These are phyloP conservation scores for Colletotrichum sp. DNA, from an alignment of 2,329 filamentous ascomycete genomes.

Conservation along the genomic window DNA sequence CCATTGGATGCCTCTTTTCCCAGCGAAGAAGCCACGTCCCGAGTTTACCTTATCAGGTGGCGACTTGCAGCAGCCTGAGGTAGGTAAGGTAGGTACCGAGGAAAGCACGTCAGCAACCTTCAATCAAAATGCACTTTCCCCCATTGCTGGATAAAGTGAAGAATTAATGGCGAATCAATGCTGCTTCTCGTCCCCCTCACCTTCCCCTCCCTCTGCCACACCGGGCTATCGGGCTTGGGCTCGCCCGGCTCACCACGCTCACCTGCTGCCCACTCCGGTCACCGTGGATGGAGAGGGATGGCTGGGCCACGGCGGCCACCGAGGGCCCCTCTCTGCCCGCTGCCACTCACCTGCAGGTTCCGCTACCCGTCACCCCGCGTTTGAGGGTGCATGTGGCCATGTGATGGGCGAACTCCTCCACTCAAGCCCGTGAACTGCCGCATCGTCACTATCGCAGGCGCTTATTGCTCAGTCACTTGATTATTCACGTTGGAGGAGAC, in stretches of 20 bases:
- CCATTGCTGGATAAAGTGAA: neutral
- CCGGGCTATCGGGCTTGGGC: neutral
- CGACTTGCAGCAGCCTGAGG: neutral
- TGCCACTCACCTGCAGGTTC: neutral
- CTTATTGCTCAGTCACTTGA: slow-evolving; percentile 14
- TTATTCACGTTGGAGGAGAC: neutral
- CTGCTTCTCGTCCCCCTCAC: neutral
- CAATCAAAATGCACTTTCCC: neutral
- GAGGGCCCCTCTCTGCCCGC: neutral
- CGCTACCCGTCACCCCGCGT: slow-evolving; percentile 11
- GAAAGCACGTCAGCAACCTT: neutral
- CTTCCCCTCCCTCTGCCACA: neutral
- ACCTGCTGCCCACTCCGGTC: neutral
- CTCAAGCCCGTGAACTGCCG: slow-evolving; percentile 6
- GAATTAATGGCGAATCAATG: neutral
- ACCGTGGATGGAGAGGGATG: neutral
- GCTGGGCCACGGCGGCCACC: neutral
- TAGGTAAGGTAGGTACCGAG: neutral
- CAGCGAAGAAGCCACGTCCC: neutral
- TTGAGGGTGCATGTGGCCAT: slow-evolving; percentile 9
- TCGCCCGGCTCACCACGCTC: neutral
- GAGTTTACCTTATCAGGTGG: neutral
- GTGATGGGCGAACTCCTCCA: slow-evolving; percentile 20
- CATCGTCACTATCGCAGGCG: neutral
- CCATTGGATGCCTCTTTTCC: neutral